Evolutionary conservation across 371 early-diverging fungal species (phyloP).

Genomic region (Mortierella sp.): DNA sequence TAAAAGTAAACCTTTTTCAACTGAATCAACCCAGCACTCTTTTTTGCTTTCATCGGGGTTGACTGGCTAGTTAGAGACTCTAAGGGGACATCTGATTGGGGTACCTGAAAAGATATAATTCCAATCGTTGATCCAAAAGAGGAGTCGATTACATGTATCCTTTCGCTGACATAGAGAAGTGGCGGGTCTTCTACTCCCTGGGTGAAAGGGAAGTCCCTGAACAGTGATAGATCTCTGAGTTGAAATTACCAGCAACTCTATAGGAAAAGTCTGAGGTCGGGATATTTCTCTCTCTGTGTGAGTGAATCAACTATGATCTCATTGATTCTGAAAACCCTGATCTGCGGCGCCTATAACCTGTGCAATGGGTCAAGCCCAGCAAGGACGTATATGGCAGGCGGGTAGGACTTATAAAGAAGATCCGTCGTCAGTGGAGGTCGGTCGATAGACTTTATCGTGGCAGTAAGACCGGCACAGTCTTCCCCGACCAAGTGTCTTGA

Average conservation of each 20-base stretch:
- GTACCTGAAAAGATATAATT: conserved; percentile 31
- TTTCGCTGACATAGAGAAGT: not conserved
- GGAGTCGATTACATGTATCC: not conserved
- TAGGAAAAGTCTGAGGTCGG: not conserved
- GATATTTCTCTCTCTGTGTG: not conserved
- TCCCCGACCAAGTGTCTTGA: too few relatives aligned
- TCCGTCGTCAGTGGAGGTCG: too few relatives aligned
- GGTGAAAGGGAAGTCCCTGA: too few relatives aligned
- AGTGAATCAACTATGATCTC: conserved; percentile 1
- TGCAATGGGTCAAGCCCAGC: too few relatives aligned
- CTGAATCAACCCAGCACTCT: not conserved
- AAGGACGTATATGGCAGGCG: too few relatives aligned
- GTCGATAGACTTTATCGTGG: too few relatives aligned
- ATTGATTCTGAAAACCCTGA: not conserved
- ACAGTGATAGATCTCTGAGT: too few relatives aligned
- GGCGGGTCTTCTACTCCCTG: too few relatives aligned
- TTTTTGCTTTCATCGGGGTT: conserved; percentile 3
- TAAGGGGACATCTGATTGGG: conserved; percentile 27
- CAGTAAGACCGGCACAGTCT: too few relatives aligned
- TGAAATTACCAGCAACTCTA: too few relatives aligned
- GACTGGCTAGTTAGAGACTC: too few relatives aligned
- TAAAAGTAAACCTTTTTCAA: not conserved
- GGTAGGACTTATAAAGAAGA: too few relatives aligned
- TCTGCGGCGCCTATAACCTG: not conserved
- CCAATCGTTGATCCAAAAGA: conserved; percentile 18